These are phyloP conservation scores for Cucurbitaria berberidis DNA, from an alignment of 2,329 filamentous ascomycete genomes.

Conservation along the genomic window DNA sequence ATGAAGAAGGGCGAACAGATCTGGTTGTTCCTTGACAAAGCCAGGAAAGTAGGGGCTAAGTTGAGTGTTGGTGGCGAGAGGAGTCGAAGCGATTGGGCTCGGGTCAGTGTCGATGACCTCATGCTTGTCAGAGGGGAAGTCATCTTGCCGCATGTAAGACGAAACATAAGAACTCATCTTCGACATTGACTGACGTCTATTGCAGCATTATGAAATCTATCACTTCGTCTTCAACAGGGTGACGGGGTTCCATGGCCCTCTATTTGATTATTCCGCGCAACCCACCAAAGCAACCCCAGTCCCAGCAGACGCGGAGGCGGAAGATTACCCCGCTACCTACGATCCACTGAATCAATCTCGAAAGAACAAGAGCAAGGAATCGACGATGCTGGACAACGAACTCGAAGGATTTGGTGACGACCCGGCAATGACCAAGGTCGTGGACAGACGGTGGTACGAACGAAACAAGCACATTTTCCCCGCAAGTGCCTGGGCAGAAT, in stretches of 20 bases:
- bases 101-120: slow-evolving; percentile 92
- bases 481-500: slow-evolving; percentile 93
- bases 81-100: slow-evolving; percentile 82
- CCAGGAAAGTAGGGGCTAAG: slow-evolving; percentile 86
- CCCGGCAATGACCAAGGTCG: slow-evolving; percentile 84
- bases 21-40: slow-evolving; percentile 92
- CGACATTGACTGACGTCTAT: slow-evolving; percentile 14
- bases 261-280: slow-evolving; percentile 77
- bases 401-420: slow-evolving; percentile 80
- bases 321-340: slow-evolving; percentile 38
- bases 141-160: slow-evolving; percentile 85
- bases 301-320: slow-evolving; percentile 19
- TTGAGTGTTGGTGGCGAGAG: slow-evolving; percentile 73
- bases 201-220: slow-evolving; percentile 94
- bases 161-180: not conserved
- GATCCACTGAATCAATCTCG: slow-evolving; percentile 51
- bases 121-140: slow-evolving; percentile 90
- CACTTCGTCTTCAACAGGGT: slow-evolving; percentile 94
- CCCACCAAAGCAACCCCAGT: slow-evolving; percentile 52
- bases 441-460: slow-evolving; percentile 96
- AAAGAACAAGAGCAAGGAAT: slow-evolving; percentile 42
- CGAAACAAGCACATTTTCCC: slow-evolving; percentile 98
- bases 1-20: slow-evolving; percentile 92
- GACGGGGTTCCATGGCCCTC: slow-evolving; percentile 70
- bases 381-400: slow-evolving; percentile 54